These are phyloP conservation scores for Friedmanniomyces endolithicus DNA, from an alignment of 495 filamentous ascomycete genomes.

Conservation along the genomic window DNA sequence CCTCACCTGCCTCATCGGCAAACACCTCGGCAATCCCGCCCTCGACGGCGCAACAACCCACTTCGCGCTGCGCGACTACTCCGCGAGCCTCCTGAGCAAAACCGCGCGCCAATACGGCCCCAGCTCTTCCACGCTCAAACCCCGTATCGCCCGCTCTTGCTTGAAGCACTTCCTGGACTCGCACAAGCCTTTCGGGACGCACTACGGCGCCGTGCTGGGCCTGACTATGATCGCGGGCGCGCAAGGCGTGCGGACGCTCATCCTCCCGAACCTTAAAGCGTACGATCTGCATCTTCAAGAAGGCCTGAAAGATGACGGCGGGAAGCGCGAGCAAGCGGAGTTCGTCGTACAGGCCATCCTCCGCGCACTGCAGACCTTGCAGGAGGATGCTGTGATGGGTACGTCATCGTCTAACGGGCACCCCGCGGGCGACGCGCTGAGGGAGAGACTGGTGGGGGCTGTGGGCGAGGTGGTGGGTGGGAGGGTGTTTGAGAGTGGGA, in stretches of 20 bases:
- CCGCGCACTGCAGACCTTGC: constrained; percentile 21
- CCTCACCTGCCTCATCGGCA: constrained; percentile 79
- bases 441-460: constrained; percentile 21
- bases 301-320: constrained; percentile 28
- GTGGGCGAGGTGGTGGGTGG: constrained; percentile 28
- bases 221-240: constrained; percentile 61
- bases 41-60: constrained; percentile 40
- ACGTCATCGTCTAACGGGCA: constrained; percentile 19
- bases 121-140: constrained; percentile 62
- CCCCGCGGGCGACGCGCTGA: constrained; percentile 19
- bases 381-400: constrained; percentile 13
- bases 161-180: constrained; percentile 84
- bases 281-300: constrained; percentile 59
- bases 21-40: constrained; percentile 54
- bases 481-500: constrained; percentile 22
- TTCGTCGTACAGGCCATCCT: constrained; percentile 26
- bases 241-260: constrained; percentile 64
- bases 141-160: constrained; percentile 79
- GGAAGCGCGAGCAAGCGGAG: constrained; percentile 26
- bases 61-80: constrained; percentile 70
- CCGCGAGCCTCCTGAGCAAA: constrained; percentile 61
- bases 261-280: constrained; percentile 66
- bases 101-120: constrained; percentile 64
- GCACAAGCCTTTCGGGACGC: constrained; percentile 59
- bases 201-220: constrained; percentile 77